These are phyloP conservation scores for Apiotrichum akiyoshidainum DNA, from an alignment of 1,284 basidiomycete genomes.

Conservation along the genomic window DNA sequence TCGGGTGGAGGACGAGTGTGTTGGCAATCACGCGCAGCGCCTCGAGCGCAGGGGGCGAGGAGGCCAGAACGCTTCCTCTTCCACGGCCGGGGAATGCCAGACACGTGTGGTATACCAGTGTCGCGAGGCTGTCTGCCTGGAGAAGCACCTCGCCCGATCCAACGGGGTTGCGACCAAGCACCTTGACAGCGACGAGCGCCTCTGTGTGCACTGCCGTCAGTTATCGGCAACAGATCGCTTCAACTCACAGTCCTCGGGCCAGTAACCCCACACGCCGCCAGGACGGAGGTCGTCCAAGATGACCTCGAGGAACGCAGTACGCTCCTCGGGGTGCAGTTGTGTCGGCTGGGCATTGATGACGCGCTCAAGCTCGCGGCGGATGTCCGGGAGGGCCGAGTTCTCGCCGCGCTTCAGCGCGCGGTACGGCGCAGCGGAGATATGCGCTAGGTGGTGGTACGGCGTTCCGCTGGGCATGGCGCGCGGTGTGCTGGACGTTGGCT, in stretches of 20 bases:
- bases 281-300: slow-evolving; percentile 61
- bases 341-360: slow-evolving; percentile 44
- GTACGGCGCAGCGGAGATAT: slow-evolving; percentile 2
- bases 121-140: slow-evolving; percentile 28
- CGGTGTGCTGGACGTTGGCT: background rate
- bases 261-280: slow-evolving; percentile 49
- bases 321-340: slow-evolving; percentile 48
- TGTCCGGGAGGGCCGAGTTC: background rate
- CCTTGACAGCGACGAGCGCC: slow-evolving; percentile 72
- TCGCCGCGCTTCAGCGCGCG: background rate
- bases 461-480: background rate
- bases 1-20: slow-evolving; percentile 35
- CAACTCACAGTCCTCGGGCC: slow-evolving; percentile 34
- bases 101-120: slow-evolving; percentile 34
- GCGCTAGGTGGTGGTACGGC: background rate
- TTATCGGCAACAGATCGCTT: background rate
- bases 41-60: slow-evolving; percentile 22
- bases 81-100: slow-evolving; percentile 23
- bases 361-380: slow-evolving; percentile 9
- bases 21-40: slow-evolving; percentile 40
- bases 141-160: slow-evolving; percentile 64
- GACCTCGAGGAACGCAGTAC: slow-evolving; percentile 55
- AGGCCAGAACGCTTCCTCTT: background rate
- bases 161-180: slow-evolving; percentile 65
- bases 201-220: slow-evolving; percentile 25